Base-by-base conservation (phyloP, 2,329 filamentous ascomycete genomes). In the Aspergillus brunneoviolaceus region DNA sequence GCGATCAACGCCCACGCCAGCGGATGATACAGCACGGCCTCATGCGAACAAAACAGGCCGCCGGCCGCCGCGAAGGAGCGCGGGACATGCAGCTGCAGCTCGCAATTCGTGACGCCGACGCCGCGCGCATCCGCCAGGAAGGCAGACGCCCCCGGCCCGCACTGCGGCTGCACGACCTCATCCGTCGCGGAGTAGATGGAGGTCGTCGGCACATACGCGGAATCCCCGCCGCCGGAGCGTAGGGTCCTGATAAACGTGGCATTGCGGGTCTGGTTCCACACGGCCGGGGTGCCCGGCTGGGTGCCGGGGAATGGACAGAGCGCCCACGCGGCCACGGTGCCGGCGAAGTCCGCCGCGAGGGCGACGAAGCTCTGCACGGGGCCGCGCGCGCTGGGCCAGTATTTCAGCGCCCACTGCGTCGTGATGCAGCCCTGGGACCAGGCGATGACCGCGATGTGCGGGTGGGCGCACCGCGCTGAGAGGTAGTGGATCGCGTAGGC, bases 391-490 rank as follows among this genome's bases (percentile, higher is more conserved):
- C 79, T 82, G 0, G 82, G 82, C 81, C 81, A 85, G 73, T 84
- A 85, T 63, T 84, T 85, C 61, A 83, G 73, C 0, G 79, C 81
- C 84, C 83, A 85, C 66, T 86, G 84, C 1, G 79, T 72, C 60
- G 81, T 74, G 1, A 85, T 70, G 59, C 79, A 80, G 27, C 83
- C 83, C 70, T 85, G 82, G 0, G 81, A 84, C 81, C 80, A 85
- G 12, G 74, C 76, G 25, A 84, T 69, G 42, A 84, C 72, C 35
- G 73, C 72, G 7, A 81, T 71, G 25, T 77, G 74, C 9, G 73
- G 69, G 53, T 65, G 63, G 54, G 71, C 75, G 62, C 23, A 49
- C 25, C 58, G 45, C 1, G 23, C 59, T n/a, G 55, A 58, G 39
- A 63, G 45, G 51, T 63, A 63, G 72, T 85, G 83, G 60, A 85